Base-by-base conservation (phyloP, 208 protist species). In the Strigomonas culicis region DNA sequence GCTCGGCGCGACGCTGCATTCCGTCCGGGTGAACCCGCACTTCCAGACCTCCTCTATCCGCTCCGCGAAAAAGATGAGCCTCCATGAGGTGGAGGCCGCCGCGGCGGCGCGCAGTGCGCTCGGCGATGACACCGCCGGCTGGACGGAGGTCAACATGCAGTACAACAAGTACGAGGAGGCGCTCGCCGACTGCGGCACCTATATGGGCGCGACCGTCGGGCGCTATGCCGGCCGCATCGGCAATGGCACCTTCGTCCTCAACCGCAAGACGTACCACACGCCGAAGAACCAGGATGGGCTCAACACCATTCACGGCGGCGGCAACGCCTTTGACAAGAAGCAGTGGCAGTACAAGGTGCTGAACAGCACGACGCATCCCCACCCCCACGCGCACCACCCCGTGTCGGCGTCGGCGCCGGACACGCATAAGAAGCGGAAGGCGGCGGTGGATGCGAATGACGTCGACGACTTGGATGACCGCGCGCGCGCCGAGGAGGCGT, bases 141-240 rank as follows among this genome's bases (percentile, higher is more conserved):
- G 84, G 80, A 72, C 86, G 19, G 76, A 91, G 70, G 75, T 91
- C 30, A 76, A 80, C 70, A 65, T 59, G 27, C 77, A 75, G 53
- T 88, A 88, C 64, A 56, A 66, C 7, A 53, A 70, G 63, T 82
- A 79, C 56, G 67, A 77, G 27, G 75, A 88, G 72, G 77, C 77
- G 10, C 25, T 64, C 27, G 66, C 47, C 22, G 80, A 83, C 72
- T 52, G 52, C 43, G 57, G 50, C 32, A 72, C 63, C 27, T 86
- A 82, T 75, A 82, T 84, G 59, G 79, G 79, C 31, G 70, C 70
- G 68, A 91, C 81, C 15, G 78, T 83, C 8, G 84, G 84, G 34
- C 78, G 81, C 68, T 82, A 74, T 41, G 84, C 84, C 25, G 84
- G 81, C 34, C 84, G 84, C 43, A 80, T 91, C 34, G 34, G 34